These are phyloP conservation scores for Seiridium unicorne DNA, from an alignment of 2,329 filamentous ascomycete species.

Conservation along the genomic window DNA sequence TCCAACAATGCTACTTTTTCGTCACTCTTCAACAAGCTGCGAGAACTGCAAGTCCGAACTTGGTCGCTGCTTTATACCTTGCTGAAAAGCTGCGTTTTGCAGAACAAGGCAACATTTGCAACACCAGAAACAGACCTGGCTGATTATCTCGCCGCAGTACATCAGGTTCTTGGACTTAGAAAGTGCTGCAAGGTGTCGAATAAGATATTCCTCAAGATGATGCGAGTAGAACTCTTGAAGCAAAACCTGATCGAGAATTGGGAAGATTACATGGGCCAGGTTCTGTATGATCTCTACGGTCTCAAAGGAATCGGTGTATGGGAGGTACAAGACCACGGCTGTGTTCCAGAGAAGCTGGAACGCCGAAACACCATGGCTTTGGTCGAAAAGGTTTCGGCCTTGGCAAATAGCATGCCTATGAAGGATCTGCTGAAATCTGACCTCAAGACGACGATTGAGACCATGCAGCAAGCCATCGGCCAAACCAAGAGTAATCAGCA, in stretches of 20 bases:
- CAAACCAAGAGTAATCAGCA: slow-evolving; percentile 74
- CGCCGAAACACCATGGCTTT: slow-evolving; percentile 76
- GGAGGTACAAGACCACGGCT: slow-evolving; percentile 76
- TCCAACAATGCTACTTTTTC: slow-evolving; percentile 55
- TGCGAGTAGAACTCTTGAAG: slow-evolving; percentile 80
- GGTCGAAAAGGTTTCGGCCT: slow-evolving; percentile 77
- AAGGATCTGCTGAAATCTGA: slow-evolving; percentile 92
- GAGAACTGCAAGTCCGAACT: slow-evolving; percentile 81
- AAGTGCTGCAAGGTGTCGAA: slow-evolving; percentile 83
- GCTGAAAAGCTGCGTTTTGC: slow-evolving; percentile 70
- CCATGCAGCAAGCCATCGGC: slow-evolving; percentile 85
- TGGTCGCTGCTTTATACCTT: slow-evolving; percentile 88
- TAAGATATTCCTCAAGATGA: slow-evolving; percentile 84
- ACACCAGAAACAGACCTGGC: slow-evolving; percentile 71
- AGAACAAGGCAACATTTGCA: slow-evolving; percentile 63
- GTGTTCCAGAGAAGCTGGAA: slow-evolving; percentile 74
- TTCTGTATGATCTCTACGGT: slow-evolving; percentile 80
- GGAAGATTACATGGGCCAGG: slow-evolving; percentile 83
- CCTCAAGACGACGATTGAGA: slow-evolving; percentile 85
- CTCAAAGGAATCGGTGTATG: slow-evolving; percentile 68
- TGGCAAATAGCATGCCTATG: slow-evolving; percentile 81
- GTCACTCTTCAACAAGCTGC: slow-evolving; percentile 65
- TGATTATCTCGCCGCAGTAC: slow-evolving; percentile 76
- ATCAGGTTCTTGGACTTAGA: slow-evolving; percentile 80
- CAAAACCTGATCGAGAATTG: slow-evolving; percentile 76